Evolutionary conservation across 2,329 filamentous ascomycete species (phyloP), one percentile per base, ranked within the genome.

Genomic region (Akanthomyces uredinophilus): DNA sequence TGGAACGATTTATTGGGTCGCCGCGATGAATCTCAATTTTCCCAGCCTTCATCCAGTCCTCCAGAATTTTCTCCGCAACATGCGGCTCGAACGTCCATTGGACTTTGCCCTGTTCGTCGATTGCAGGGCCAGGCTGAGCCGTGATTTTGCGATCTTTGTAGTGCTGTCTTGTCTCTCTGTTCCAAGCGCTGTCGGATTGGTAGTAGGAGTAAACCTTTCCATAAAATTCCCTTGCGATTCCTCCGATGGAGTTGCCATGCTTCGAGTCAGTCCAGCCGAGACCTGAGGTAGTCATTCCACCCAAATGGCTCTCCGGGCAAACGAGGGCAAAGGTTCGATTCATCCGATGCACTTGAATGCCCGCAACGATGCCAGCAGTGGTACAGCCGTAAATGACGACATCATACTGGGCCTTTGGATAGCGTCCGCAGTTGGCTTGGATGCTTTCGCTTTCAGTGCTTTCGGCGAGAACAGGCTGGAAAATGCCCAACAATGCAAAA

Each of bases 61-160:
- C 54, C n/a, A 41, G 27, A 41, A 63, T 54, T 3, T 8, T n/a
- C 41, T 63, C 47, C 1, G 61, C 54, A 13, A 63, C 49, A 43
- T 59, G 56, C 6, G 61, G 55, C 24, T 63, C 61, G 47, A 63
- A 63, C 24, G 61, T 63, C 61, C 61, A 63, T 22, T 63, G 55
- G 3, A 59, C 47, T 22, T 22, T 47, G 20, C 24, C 27, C 14
- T 47, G 32, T 20, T 37, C 47, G 37, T 63, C 61, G 24, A 63
- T 49, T 3, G 60, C 53, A 14, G 27, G 44, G n/a, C 60, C 60
- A 22, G 60, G 60, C 27, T 62, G 60, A 10, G 60, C 60, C 20
- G 22, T 11, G 27, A 52, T 46, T n/a, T 18, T 5, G n/a, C 51
- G 55, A 10, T 24, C 7, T 27, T 41, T 41, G 20, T 62, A 62